Conservation (phyloP, 805 yeast species). For the Ogataea methylovora region DNA sequence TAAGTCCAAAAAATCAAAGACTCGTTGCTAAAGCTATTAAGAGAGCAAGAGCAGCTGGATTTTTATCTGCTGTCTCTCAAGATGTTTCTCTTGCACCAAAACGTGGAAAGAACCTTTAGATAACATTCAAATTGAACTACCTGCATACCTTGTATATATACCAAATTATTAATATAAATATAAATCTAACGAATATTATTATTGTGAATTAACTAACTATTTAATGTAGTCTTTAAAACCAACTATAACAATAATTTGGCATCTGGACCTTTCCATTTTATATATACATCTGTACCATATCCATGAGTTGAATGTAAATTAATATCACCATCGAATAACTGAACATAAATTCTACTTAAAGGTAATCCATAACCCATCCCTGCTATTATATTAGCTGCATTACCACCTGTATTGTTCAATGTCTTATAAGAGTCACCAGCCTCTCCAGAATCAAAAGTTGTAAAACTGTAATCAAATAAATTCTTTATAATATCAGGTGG, state of each 20-base stretch:
- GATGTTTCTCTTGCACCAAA: constrained; percentile 35
- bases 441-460: constrained; percentile 56
- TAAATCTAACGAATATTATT: background rate
- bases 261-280: constrained; percentile 35
- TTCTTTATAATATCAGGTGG: constrained; percentile 54
- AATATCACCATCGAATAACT: constrained; percentile 63
- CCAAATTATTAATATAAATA: constrained; percentile 1
- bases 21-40: constrained; percentile 68
- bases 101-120: constrained; percentile 14
- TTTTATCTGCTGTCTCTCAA: constrained; percentile 67
- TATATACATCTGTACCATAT: constrained; percentile 73
- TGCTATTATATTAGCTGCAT: constrained; percentile 53
- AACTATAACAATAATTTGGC: constrained; percentile 8
- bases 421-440: constrained; percentile 57
- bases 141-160: background rate
- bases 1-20: constrained; percentile 59
- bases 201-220: background rate
- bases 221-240: too few relatives aligned
- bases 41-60: constrained; percentile 74
- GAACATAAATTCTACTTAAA: constrained; percentile 66
- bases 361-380: constrained; percentile 98
- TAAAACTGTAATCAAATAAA: constrained; percentile 80
- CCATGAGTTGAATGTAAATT: constrained; percentile 67
- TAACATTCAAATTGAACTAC: too few relatives aligned
- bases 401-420: constrained; percentile 54